phyloP scores from a whole-genome alignment of 1,284 basidiomycete genomes.

The Trichosporon sp. region DNA sequence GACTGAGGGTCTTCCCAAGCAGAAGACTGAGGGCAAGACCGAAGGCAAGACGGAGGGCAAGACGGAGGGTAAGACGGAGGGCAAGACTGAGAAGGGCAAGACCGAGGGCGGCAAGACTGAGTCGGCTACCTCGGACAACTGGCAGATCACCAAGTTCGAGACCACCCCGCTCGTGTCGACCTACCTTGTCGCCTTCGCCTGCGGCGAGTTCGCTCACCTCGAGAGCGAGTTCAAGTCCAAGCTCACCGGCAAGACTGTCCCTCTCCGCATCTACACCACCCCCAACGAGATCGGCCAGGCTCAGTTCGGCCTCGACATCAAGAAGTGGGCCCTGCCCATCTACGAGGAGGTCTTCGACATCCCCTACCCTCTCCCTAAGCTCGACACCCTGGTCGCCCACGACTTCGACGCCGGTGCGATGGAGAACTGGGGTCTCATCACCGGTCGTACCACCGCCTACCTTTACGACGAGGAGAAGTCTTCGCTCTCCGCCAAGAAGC shows the following conservation, averaged over 20 bases:
- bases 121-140: conserved; percentile 44
- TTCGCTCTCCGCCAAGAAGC: conserved; percentile 72
- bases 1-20: conserved; percentile 28
- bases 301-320: conserved; percentile 76
- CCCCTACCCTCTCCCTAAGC: conserved; percentile 86
- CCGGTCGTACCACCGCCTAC: conserved; percentile 77
- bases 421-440: conserved; percentile 96
- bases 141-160: conserved; percentile 77
- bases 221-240: conserved; percentile 76
- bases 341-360: conserved; percentile 91
- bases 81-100: conserved; percentile 42
- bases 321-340: conserved; percentile 76
- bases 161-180: conserved; percentile 78
- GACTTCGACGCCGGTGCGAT: conserved; percentile 92
- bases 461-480: conserved; percentile 71
- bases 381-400: conserved; percentile 75
- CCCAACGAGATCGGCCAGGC: conserved; percentile 71
- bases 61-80: conserved; percentile 38
- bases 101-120: conserved; percentile 38
- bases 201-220: conserved; percentile 72
- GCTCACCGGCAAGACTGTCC: conserved; percentile 72
- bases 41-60: conserved; percentile 28
- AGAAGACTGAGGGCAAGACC: conserved; percentile 50
- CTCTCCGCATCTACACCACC: conserved; percentile 86
- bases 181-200: conserved; percentile 88